These are phyloP conservation scores for Iris pallida DNA, from an alignment of 116 monocot genomes.

Conservation along the genomic window DNA sequence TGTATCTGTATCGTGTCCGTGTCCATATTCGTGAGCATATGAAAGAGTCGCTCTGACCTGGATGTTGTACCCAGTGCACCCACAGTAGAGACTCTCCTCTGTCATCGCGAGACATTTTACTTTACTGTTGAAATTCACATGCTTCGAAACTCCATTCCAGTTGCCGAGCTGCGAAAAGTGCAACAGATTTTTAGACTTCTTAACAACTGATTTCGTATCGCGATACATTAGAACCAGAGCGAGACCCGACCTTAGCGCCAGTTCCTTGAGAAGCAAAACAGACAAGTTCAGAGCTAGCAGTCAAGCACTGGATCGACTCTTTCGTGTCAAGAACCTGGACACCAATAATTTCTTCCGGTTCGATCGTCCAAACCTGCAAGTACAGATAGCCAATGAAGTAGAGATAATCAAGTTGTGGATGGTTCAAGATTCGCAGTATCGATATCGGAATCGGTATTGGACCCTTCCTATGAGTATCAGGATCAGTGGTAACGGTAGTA, in stretches of 20 bases:
- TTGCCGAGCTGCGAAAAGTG: constrained; percentile 26
- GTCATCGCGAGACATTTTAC: constrained; percentile 41
- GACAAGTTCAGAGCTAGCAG: constrained; percentile 13
- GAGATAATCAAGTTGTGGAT: neutral
- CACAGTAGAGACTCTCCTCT: constrained; percentile 37
- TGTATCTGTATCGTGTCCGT: too few species aligned
- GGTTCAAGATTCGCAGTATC: too few species aligned
- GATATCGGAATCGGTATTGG: too few species aligned
- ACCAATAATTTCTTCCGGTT: constrained; percentile 28
- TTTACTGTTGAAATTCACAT: constrained; percentile 38
- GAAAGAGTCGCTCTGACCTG: constrained; percentile 20
- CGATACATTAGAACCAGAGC: neutral
- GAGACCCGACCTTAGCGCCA: constrained; percentile 32
- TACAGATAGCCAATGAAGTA: neutral
- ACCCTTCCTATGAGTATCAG: too few species aligned
- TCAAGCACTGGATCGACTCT: constrained; percentile 33
- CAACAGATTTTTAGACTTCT: too few species aligned
- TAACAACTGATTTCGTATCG: too few species aligned
- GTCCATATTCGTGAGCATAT: too few species aligned
- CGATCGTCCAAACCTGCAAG: constrained; percentile 37
- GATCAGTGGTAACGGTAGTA: too few species aligned
- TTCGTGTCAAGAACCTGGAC: constrained; percentile 45
- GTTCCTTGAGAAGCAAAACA: constrained; percentile 51
- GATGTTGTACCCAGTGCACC: constrained; percentile 43
- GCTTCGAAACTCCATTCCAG: constrained; percentile 21